Conservation (phyloP, 2,329 filamentous ascomycete species). For the Myriangium duriaei region DNA sequence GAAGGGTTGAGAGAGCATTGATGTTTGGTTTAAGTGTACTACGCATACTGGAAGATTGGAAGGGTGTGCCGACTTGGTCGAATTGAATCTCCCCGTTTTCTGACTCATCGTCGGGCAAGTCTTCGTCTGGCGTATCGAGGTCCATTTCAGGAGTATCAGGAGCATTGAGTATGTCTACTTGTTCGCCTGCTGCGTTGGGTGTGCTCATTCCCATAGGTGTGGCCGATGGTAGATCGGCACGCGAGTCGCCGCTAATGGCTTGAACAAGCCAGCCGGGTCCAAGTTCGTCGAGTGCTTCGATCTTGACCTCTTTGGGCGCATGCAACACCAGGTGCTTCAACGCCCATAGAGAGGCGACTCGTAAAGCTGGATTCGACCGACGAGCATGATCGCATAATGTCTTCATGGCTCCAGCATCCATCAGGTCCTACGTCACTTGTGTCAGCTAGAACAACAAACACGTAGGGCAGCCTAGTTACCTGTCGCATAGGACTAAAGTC, state of each 20-base stretch:
- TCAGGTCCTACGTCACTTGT: slow-evolving; percentile 48
- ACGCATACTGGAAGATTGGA: slow-evolving; percentile 23
- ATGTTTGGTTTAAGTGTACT: slow-evolving; percentile 20
- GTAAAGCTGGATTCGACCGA: slow-evolving; percentile 63
- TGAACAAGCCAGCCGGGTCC: slow-evolving; percentile 69
- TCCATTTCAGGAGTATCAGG: slow-evolving; percentile 30
- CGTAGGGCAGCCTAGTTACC: too few species aligned
- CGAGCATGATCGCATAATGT: slow-evolving; percentile 75
- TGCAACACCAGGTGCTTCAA: slow-evolving; percentile 78
- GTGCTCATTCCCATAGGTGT: slow-evolving; percentile 39
- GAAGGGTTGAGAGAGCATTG: slow-evolving; percentile 8
- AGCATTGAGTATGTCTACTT: slow-evolving; percentile 47
- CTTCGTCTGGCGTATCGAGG: slow-evolving; percentile 24
- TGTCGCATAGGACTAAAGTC: slow-evolving; percentile 87
- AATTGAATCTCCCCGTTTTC: slow-evolving; percentile 36
- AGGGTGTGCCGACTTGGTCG: slow-evolving; percentile 27
- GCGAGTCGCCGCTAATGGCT: slow-evolving; percentile 51
- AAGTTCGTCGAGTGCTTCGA: slow-evolving; percentile 63
- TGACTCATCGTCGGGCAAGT: slow-evolving; percentile 19
- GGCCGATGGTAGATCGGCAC: slow-evolving; percentile 23
- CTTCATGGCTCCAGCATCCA: slow-evolving; percentile 60
- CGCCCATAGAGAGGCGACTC: slow-evolving; percentile 82
- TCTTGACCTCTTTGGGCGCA: slow-evolving; percentile 59
- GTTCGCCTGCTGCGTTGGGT: slow-evolving; percentile 47
- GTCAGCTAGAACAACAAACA: too few species aligned